Base-by-base conservation (phyloP, 176 grass and related monocot species). In the Typha latifolia region DNA sequence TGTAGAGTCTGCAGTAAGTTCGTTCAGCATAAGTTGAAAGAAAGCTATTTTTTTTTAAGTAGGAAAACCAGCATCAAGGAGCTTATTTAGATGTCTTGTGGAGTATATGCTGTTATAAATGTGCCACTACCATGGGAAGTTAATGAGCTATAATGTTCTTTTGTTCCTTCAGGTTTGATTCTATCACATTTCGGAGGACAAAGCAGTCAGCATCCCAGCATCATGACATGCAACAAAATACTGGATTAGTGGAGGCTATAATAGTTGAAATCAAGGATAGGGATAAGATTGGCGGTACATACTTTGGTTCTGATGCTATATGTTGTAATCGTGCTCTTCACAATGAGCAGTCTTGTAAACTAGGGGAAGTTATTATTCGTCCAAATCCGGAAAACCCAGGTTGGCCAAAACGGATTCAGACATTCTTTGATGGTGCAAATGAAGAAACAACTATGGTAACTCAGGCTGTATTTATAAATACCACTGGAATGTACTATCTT, bases 401-500 rank as follows among this genome's bases (percentile, higher is more conserved):
- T 21, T 86, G 94, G 83, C 94, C 94, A 61, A 84, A 80, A 84
- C 84, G 94, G 55, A 87, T 99, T 49, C 94, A 99, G 62, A 90
- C 89, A 49, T 99, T 99, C 69, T 99, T 99, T 80, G 86, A 87
- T 56, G 89, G 86, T 65, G 82, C 7, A 51, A 65, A 43, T 57
- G 89, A 85, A 74, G 94, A 99, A 79, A 52, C 84, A 55, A 70
- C 61, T 49, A 93, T 93, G 94, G 55, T 59, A 49, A 78, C 83
- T 37, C 83, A 87, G 78, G 63, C 66, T 47, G 76, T 93, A 29
- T 78, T 74, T 15, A 79, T 93, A 70, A 99, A 83, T 56, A 86
- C 75, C 74, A 99, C 94, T 15, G 94, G 94, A 68, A 99, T 99
- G 94, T 99, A 99, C 69, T 99, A 93, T 61, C 94, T 93, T 57